These are phyloP conservation scores for Leccinum fibrillosum DNA, from an alignment of 768 basidiomycete species.

Conservation along the genomic window DNA sequence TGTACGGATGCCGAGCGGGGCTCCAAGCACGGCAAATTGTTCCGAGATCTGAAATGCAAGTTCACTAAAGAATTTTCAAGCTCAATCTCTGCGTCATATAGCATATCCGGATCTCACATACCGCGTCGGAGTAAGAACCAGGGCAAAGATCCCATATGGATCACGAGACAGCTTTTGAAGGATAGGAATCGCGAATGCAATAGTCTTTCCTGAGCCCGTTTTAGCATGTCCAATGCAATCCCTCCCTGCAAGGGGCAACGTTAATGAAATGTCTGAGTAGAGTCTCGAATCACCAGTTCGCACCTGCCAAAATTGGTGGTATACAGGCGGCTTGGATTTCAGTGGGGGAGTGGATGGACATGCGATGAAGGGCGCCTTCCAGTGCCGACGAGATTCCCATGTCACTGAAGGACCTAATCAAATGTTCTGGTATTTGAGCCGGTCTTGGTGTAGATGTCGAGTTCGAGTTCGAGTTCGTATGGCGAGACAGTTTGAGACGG, in stretches of 20 bases:
- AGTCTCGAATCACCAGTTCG: conserved; percentile 2
- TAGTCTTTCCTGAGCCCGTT: conserved; percentile 97
- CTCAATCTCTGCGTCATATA: neutral
- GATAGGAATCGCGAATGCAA: conserved; percentile 95
- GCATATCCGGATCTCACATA: conserved; percentile 31
- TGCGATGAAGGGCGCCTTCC: conserved; percentile 61
- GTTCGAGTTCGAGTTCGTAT: conserved; percentile 14
- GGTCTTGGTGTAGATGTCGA: conserved; percentile 5
- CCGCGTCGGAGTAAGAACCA: conserved; percentile 95
- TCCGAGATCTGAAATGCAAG: conserved; percentile 97
- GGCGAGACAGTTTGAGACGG: conserved; percentile 21
- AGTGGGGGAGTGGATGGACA: conserved; percentile 86
- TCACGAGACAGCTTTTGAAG: conserved; percentile 83
- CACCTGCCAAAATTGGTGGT: conserved; percentile 78
- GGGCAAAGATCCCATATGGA: conserved; percentile 92
- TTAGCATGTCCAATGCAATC: conserved; percentile 98
- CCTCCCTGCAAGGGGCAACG: conserved; percentile 51
- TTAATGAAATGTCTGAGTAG: neutral
- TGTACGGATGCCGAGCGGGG: conserved; percentile 75
- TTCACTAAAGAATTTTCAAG: conserved; percentile 52
- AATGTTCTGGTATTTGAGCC: conserved; percentile 6
- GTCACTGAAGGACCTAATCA: conserved; percentile 43
- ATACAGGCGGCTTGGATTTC: conserved; percentile 90
- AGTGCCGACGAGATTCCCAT: conserved; percentile 62
- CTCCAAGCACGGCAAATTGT: conserved; percentile 90